These are phyloP conservation scores for Suillus spraguei DNA, from an alignment of 768 basidiomycete genomes.

Conservation along the genomic window DNA sequence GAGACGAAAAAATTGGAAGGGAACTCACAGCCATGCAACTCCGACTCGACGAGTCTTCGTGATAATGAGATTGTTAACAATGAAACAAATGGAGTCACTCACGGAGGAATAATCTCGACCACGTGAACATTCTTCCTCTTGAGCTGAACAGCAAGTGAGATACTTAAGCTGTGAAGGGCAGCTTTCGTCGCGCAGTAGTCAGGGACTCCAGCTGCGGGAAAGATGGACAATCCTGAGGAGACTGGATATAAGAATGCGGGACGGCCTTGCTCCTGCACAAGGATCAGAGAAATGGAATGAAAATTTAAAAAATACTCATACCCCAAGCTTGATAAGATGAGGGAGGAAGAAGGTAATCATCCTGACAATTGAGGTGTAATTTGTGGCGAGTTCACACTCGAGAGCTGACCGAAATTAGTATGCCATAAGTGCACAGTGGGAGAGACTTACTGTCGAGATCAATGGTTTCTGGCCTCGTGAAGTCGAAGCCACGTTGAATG, in stretches of 20 bases:
- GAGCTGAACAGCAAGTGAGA: conserved; percentile 50
- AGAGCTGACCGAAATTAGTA: conserved; percentile 5
- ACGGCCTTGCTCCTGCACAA: conserved; percentile 39
- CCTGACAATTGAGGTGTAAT: conserved; percentile 54
- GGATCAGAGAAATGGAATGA: conserved; percentile 5
- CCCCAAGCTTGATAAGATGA: conserved; percentile 55
- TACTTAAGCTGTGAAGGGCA: conserved; percentile 53
- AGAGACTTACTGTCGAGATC: conserved; percentile 40
- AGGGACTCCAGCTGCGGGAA: conserved; percentile 43
- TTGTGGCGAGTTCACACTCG: conserved; percentile 50
- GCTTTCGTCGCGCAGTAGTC: conserved; percentile 63
- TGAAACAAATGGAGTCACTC: conserved; percentile 25
- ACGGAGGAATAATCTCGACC: conserved; percentile 62
- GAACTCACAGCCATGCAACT: conserved; percentile 57
- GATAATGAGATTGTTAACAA: background rate
- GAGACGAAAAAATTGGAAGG: background rate
- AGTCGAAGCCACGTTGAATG: conserved; percentile 51
- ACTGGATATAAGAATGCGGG: conserved; percentile 53
- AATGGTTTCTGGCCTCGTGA: conserved; percentile 43
- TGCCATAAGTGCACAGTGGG: background rate
- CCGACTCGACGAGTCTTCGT: conserved; percentile 57
- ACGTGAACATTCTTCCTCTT: conserved; percentile 52
- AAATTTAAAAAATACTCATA: conserved; percentile 27
- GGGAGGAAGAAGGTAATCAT: conserved; percentile 52
- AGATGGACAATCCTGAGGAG: conserved; percentile 51